Percentiles rank a stretch among this genome's conserved stretches.
Conservation (phyloP, 352 stramenopile species). For the Phytophthora capsici region DNA sequence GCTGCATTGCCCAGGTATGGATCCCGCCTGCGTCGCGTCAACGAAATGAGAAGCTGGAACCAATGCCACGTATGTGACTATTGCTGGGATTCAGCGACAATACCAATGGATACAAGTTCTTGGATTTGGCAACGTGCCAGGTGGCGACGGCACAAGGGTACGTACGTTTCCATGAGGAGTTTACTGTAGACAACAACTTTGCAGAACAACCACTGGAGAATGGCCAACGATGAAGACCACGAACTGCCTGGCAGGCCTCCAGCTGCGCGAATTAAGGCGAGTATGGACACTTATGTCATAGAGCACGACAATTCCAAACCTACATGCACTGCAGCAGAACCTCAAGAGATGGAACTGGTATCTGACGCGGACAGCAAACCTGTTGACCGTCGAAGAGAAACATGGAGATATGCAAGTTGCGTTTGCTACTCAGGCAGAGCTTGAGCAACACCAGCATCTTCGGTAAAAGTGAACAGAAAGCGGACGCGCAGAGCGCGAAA, state of each 20-base stretch:
- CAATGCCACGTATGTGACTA: neutral
- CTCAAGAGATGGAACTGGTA: too few species aligned
- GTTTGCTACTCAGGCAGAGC: too few species aligned
- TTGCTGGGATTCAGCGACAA: constrained; percentile 10
- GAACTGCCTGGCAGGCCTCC: neutral
- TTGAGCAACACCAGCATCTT: too few species aligned
- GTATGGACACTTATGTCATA: neutral
- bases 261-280: neutral
- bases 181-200: constrained; percentile 6
- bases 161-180: constrained; percentile 7
- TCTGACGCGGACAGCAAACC: too few species aligned
- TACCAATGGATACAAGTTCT: constrained; percentile 15
- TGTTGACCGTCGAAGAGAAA: neutral
- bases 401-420: neutral
- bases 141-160: constrained; percentile 1
- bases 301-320: neutral
- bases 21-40: constrained; percentile 4
- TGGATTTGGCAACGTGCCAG: too few species aligned
- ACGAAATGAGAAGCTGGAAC: constrained; percentile 5
- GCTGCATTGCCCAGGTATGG: constrained; percentile 1
- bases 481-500: too few species aligned
- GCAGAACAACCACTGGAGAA: constrained; percentile 12
- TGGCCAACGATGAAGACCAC: neutral
- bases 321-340: too few species aligned
- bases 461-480: too few species aligned